A percentile compares a stretch with the other conserved stretches of the same genome.
phyloP scores from a whole-genome alignment of 805 yeast species.

The Candida suzukii region DNA sequence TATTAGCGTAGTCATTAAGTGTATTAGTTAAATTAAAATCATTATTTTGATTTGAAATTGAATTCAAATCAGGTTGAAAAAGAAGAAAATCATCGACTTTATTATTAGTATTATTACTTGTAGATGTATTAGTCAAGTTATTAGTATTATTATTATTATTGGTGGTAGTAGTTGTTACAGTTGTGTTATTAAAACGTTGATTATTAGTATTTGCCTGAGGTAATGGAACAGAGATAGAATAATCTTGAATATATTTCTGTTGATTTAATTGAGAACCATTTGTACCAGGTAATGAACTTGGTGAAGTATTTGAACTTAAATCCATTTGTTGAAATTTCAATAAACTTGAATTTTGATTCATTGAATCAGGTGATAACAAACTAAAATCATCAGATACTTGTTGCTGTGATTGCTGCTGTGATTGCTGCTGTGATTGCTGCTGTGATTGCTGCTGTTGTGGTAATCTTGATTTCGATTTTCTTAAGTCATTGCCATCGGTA shows the following conservation, averaged over 20 bases:
- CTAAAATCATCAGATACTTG: neutral
- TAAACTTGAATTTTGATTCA: neutral
- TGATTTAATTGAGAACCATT: neutral
- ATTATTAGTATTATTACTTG: neutral
- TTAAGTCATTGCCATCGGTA: constrained; percentile 11
- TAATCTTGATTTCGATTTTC: neutral
- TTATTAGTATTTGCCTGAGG: neutral
- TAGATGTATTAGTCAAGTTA: neutral
- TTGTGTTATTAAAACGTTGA: too few relatives aligned
- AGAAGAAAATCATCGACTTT: too few relatives aligned
- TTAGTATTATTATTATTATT: neutral
- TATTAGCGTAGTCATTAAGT: neutral
- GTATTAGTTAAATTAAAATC: too few relatives aligned
- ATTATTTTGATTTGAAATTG: too few relatives aligned
- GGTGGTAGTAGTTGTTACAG: neutral
- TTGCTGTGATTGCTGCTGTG: too few relatives aligned
- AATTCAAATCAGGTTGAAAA: too few relatives aligned
- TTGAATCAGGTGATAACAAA: neutral
- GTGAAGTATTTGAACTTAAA: neutral
- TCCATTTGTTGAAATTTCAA: neutral
- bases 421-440: too few relatives aligned
- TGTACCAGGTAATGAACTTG: neutral
- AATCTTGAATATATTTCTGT: neutral
- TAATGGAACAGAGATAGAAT: neutral
- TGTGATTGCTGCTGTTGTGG: neutral